Evolutionary conservation across 2,329 filamentous ascomycete species (phyloP), one percentile per base, ranked within the genome.

Genomic region (Penicillium sp.): DNA sequence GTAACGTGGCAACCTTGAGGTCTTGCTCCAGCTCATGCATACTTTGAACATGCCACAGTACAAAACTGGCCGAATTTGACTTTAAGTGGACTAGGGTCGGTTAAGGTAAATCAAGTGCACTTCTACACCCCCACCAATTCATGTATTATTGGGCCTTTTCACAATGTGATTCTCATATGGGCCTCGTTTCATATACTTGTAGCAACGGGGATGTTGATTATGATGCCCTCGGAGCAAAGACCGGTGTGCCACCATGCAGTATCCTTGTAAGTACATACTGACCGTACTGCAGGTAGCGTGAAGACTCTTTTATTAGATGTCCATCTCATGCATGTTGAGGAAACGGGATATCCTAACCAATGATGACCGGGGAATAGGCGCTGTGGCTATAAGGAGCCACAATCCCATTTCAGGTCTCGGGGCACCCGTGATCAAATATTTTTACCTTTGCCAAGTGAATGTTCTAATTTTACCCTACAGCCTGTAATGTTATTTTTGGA

Each of bases 291-390:
- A 7, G 6, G 34, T 47, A 47, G 44, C 2, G 44, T 47, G 44
- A 47, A 40, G 44, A 47, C 9, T 26, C 44, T 47, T 47, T 47
- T 40, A 39, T 47, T 47, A 47, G 19, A 21, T 21, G 19, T 21
- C 19, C 19, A 21, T 21, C 19, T 21, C 19, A 21, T 21, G 13
- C 15, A n/a, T 28, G 7, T 29, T 15, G 28, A 33, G 24, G 21
- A 28, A 21, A 13, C 6, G 34, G 33, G 12, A 45, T 9, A 22
- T 21, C 5, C 24, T 37, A n/a, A 6, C 43, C 43, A 46, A 41
- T 41, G 12, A 47, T n/a, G 9, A 15, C 13, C n/a, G 10, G 8
- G 10, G 2, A 4, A 47, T 19, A 41, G 13, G 28, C 44, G 44
- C 35, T 33, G 44, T 32, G 26, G 13, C 15, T 21, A 21, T 21